Evolutionary conservation across 2,329 filamentous ascomycete genomes (phyloP), one percentile per base, ranked within the genome.

Genomic region (Fusarium odoratissimum): DNA sequence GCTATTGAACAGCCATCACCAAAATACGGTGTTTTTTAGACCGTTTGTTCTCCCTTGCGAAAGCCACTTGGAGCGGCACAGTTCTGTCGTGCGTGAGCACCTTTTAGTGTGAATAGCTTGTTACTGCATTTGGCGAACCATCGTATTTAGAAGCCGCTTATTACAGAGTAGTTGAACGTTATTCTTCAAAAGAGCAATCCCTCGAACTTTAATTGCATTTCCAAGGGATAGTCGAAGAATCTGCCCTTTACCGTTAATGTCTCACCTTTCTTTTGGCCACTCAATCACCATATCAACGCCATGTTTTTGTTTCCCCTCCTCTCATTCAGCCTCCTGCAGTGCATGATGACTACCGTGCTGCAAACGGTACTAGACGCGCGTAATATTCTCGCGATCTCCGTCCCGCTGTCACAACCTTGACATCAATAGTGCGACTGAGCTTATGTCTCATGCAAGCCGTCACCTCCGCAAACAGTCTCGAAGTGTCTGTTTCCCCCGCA

Each of bases 401-500:
- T 67, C 41, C 45, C 23, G n/a, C 25, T 44, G n/a, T 23, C n/a
- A 38, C 35, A 30, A 28, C 2, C 46, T 12, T 40, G 25, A 17
- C 23, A 16, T 31, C 25, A 67, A 67, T 44, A 28, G 30, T 33
- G 23, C 30, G 16, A 42, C 33, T 37, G n/a, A 19, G 58, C 56
- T 42, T 46, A 25, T 49, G 21, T 41, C 25, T 17, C 28, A 28
- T 31, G 46, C 46, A 60, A 48, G 48, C 46, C 31, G 37, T 46
- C 21, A 23, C n/a, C 52, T 46, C 54, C 46, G 62, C 54, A 60
- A 60, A 60, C n/a, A 42, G 46, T 67, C 54, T 48, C 31, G 51
- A 67, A 60, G 33, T 38, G 45, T 23, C 63, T 45, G 16, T 28
- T 37, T n/a, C 12, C 8, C 19, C 38, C n/a, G 10, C 48, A 30